Conservation (phyloP, 2,329 filamentous ascomycete genomes). For the Cytospora piceicola region DNA sequence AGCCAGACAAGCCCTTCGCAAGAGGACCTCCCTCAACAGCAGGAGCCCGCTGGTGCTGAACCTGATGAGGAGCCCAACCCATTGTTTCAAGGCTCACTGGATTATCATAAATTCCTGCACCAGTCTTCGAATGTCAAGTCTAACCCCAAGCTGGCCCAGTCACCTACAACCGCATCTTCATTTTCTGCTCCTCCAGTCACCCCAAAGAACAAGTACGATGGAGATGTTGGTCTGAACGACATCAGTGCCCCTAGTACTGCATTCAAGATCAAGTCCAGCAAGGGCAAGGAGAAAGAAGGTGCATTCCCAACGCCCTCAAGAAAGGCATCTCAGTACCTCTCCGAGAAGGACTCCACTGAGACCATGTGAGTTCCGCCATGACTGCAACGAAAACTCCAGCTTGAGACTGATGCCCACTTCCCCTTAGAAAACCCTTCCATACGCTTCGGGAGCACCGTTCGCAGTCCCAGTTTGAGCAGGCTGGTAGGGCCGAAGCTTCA, state of each 20-base stretch:
- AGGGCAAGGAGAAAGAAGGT: background rate
- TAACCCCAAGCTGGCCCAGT: background rate
- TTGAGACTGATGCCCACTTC: background rate
- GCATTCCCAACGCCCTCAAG: background rate
- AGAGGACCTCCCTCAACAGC: background rate
- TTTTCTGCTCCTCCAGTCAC: background rate
- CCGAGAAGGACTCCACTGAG: background rate
- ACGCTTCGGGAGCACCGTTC: background rate
- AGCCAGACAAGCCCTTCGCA: background rate
- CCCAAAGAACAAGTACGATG: background rate
- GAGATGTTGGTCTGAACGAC: background rate
- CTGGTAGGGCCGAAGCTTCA: background rate
- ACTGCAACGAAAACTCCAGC: background rate
- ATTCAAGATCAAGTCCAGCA: background rate
- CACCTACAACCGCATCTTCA: background rate
- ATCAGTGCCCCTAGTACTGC: background rate
- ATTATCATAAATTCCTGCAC: slow-evolving; percentile 24
- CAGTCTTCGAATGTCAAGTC: background rate
- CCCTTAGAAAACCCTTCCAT: background rate
- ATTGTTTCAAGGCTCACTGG: slow-evolving; percentile 13
- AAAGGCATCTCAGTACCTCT: background rate
- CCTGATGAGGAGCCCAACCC: background rate
- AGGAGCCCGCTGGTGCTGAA: background rate
- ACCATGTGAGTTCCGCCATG: slow-evolving; percentile 2
- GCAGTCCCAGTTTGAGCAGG: background rate